phyloP scores from a whole-genome alignment of 2,329 filamentous ascomycete species.

The Pezicula neosporulosa region DNA sequence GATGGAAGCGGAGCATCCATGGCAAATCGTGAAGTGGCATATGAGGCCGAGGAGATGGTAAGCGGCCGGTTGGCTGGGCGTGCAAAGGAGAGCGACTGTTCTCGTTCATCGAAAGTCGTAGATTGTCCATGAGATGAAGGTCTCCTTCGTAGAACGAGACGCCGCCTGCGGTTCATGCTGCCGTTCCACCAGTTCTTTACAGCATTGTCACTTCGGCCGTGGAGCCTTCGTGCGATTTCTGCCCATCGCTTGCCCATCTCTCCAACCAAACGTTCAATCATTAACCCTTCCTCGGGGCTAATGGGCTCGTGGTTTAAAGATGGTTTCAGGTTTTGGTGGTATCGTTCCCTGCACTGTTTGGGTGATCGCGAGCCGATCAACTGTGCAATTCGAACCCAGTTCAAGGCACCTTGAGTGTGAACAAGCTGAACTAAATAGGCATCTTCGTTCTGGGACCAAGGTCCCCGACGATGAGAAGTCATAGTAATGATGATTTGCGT shows the following conservation, averaged over 20 bases:
- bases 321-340: slow-evolving; percentile 88
- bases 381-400: slow-evolving; percentile 86
- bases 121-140: slow-evolving; percentile 18
- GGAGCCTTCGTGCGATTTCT: slow-evolving; percentile 79
- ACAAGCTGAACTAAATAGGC: slow-evolving; percentile 67
- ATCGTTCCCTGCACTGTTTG: slow-evolving; percentile 94
- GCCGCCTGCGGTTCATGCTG: slow-evolving; percentile 73
- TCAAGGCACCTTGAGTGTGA: slow-evolving; percentile 67
- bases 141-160: slow-evolving; percentile 26
- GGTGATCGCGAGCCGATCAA: slow-evolving; percentile 75
- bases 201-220: slow-evolving; percentile 87
- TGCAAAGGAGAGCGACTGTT: slow-evolving; percentile 28
- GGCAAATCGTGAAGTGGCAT: slow-evolving; percentile 28
- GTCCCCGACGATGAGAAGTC: slow-evolving; percentile 63
- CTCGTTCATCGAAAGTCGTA: slow-evolving; percentile 24
- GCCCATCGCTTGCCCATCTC: slow-evolving; percentile 88
- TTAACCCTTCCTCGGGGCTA: slow-evolving; percentile 62
- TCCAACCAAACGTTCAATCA: slow-evolving; percentile 74
- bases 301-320: slow-evolving; percentile 71
- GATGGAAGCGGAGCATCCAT: slow-evolving; percentile 59
- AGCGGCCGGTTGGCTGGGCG: slow-evolving; percentile 17
- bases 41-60: slow-evolving; percentile 20
- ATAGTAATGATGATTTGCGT: slow-evolving; percentile 10
- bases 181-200: slow-evolving; percentile 99
- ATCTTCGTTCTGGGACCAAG: slow-evolving; percentile 81